Conservation (phyloP, 169 alveolate species). For the Plasmodium ovale region DNA sequence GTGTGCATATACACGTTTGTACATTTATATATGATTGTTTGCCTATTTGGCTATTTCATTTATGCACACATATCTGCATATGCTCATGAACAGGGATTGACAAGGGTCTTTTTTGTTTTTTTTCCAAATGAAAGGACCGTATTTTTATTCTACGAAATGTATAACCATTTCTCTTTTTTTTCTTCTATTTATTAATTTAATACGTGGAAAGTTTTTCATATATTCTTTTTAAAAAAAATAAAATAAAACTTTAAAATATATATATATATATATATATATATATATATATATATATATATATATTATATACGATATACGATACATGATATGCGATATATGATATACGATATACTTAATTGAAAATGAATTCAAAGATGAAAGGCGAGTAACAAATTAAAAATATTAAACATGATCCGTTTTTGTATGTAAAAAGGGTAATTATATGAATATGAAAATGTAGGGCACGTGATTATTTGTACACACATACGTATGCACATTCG, state of each 20-base stretch:
- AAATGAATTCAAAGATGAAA: conserved; percentile 56
- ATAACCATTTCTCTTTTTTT: conserved; percentile 5
- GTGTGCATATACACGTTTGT: too few relatives aligned
- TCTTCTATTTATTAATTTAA: conserved; percentile 5
- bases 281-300: conserved; percentile 17
- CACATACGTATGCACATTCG: background rate
- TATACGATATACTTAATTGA: conserved; percentile 33
- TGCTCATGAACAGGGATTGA: too few relatives aligned
- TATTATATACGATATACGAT: too few relatives aligned
- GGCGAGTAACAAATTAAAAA: conserved; percentile 57
- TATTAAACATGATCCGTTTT: conserved; percentile 24
- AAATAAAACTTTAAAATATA: conserved; percentile 33
- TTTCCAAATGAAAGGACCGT: too few relatives aligned
- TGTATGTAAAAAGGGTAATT: background rate
- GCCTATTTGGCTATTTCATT: too few relatives aligned
- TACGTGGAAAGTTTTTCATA: background rate
- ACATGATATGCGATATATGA: too few relatives aligned
- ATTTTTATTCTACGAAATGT: background rate
- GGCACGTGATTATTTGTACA: conserved; percentile 1
- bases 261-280: conserved; percentile 20
- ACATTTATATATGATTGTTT: too few relatives aligned
- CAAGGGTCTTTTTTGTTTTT: too few relatives aligned
- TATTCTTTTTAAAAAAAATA: conserved; percentile 27
- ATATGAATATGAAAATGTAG: conserved; percentile 19
- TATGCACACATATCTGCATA: too few relatives aligned